Evolutionary conservation across 2,329 filamentous ascomycete genomes (phyloP).

Genomic region (Mollisiaceae sp.): DNA sequence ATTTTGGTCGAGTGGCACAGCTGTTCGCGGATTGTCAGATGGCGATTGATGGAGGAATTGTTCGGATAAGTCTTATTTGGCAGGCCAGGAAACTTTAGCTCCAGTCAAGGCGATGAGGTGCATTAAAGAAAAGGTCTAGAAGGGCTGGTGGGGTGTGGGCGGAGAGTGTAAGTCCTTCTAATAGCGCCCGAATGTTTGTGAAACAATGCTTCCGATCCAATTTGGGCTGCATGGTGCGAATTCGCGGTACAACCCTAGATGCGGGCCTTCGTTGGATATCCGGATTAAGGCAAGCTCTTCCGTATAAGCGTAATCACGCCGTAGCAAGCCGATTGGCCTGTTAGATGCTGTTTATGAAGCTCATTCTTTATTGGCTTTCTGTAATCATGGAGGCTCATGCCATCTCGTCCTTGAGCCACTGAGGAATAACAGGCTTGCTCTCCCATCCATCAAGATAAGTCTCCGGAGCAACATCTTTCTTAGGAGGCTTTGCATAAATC

Average conservation of each 20-base stretch:
- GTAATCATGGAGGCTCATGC: constrained; percentile 3
- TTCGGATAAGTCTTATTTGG: constrained; percentile 9
- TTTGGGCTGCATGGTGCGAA: constrained; percentile 1
- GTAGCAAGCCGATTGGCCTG: background rate
- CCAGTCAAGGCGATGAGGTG: background rate
- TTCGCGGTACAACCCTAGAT: background rate
- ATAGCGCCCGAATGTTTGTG: background rate
- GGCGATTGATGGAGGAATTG: constrained; percentile 3
- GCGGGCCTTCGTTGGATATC: background rate
- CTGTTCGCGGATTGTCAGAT: background rate
- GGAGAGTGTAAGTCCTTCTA: background rate
- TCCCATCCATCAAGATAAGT: constrained; percentile 67
- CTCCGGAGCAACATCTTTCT: constrained; percentile 54
- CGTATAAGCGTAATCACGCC: background rate
- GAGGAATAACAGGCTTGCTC: constrained; percentile 60
- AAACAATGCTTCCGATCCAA: constrained; percentile 4
- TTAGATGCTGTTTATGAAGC: background rate
- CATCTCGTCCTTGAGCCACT: constrained; percentile 57
- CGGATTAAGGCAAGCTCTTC: background rate
- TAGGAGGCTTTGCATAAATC: constrained; percentile 71
- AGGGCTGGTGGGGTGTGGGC: background rate
- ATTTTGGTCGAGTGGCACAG: constrained; percentile 2
- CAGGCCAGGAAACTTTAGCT: constrained; percentile 1
- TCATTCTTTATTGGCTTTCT: background rate
- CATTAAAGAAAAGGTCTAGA: background rate